Conservation (phyloP, 2,329 filamentous ascomycete genomes). For the Scytalidium lignicola region DNA sequence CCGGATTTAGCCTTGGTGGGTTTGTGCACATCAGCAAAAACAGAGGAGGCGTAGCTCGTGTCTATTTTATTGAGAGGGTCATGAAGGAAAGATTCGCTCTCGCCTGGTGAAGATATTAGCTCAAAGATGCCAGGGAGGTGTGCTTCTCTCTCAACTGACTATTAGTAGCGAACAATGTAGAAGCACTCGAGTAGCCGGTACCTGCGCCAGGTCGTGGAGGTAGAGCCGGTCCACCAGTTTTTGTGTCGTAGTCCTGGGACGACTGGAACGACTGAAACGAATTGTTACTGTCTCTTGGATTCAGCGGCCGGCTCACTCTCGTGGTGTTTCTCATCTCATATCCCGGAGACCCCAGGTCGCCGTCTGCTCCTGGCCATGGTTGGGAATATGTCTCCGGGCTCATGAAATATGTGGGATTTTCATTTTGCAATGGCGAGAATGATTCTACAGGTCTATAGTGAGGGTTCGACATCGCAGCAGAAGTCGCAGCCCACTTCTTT, state of each 20-base stretch:
- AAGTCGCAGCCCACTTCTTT: background rate
- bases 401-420: slow-evolving; percentile 5
- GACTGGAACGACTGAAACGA: slow-evolving; percentile 5
- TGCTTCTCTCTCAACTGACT: background rate
- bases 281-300: slow-evolving; percentile 1
- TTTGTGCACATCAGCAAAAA: slow-evolving; percentile 5
- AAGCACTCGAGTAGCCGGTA: background rate
- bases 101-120: slow-evolving; percentile 5
- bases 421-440: slow-evolving; percentile 11
- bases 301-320: slow-evolving; percentile 1
- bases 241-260: background rate
- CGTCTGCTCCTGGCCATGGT: slow-evolving; percentile 7
- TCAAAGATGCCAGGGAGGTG: background rate
- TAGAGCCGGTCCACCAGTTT: background rate
- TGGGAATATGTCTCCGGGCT: slow-evolving; percentile 10
- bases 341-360: slow-evolving; percentile 11
- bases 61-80: slow-evolving; percentile 16
- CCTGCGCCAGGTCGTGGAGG: background rate
- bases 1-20: slow-evolving; percentile 19
- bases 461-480: slow-evolving; percentile 5
- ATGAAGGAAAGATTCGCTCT: slow-evolving; percentile 16
- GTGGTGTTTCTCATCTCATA: slow-evolving; percentile 10
- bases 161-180: background rate
- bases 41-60: slow-evolving; percentile 8
- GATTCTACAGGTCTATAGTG: slow-evolving; percentile 9